Evolutionary conservation across 2,329 filamentous ascomycete genomes (phyloP), one percentile per base, ranked within the genome.

Genomic region (Calycina marina): DNA sequence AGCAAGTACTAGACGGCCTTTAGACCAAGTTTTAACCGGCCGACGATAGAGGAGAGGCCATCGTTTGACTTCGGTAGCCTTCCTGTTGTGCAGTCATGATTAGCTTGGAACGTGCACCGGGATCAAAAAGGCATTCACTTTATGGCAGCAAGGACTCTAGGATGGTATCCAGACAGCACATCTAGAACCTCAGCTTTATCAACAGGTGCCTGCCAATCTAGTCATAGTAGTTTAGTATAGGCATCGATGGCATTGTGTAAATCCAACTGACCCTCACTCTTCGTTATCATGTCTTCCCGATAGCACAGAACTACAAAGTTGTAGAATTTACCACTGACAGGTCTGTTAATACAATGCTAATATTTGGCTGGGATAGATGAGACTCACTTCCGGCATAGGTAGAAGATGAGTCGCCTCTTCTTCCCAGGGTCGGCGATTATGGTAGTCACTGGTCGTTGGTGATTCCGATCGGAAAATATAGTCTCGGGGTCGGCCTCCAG

Each of bases 271-370:
- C 25, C 34, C 14, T 41, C 40, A 17, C 36, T 34, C 11, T 32
- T 26, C 3, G 30, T 30, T 4, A 22, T 16, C 12, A 35, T 45
- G 5, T 63, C 36, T 63, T 69, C 31, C 62, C 56, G 57, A 0
- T 66, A 63, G 32, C 71, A 64, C 5, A 72, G 63, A 22, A 56
- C 59, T 1, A 65, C 62, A 39, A 70, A 60, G 41, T 67, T 67
- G 33, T 65, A 49, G 9, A 52, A 41, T 8, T 54, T 47, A 35
- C 63, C 63, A 37, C 38, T 40, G 14, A 18, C 6, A 24, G 3
- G 18, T 31, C 15, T 28, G 17, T 36, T n/a, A 24, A 40, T 36
- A 15, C 37, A 61, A 41, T 4, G 55, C 52, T 40, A 60, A 65
- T 0, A 61, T 61, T 39, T 67, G 66, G 49, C 64, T 58, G 31